Evolutionary conservation across 305 asterid genomes (phyloP).

Genomic region (Fraxinus sp.): DNA sequence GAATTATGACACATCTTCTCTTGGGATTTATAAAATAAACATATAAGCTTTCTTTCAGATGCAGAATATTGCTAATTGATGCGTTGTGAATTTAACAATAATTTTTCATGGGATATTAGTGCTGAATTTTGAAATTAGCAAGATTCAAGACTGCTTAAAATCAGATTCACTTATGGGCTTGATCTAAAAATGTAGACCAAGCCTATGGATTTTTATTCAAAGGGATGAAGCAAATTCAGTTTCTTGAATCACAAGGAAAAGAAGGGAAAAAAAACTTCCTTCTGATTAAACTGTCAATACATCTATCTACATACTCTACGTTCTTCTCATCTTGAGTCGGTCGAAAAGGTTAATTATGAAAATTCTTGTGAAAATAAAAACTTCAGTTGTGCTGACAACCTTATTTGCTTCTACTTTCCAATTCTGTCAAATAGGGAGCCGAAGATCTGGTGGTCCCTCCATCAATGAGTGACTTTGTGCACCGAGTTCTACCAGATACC

Average conservation of each 20-base stretch:
- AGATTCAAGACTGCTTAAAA: background rate
- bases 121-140: background rate
- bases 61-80: background rate
- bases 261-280: background rate
- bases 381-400: background rate
- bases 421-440: conserved; percentile 39
- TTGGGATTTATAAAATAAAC: background rate
- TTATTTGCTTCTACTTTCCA: background rate
- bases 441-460: conserved; percentile 74
- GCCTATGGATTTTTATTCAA: background rate
- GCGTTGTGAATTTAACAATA: background rate
- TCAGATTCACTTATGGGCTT: background rate
- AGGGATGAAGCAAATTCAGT: background rate
- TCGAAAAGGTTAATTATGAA: background rate
- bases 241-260: background rate
- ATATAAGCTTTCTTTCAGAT: background rate
- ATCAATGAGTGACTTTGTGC: conserved; percentile 70
- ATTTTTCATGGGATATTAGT: background rate
- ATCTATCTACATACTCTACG: background rate
- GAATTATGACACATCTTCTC: background rate
- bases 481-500: conserved; percentile 78
- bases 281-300: background rate
- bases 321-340: background rate
- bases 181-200: background rate
- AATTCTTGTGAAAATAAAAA: background rate